These are phyloP conservation scores for Cyberlindnera subsufficiens DNA, from an alignment of 805 yeast species.

Conservation along the genomic window DNA sequence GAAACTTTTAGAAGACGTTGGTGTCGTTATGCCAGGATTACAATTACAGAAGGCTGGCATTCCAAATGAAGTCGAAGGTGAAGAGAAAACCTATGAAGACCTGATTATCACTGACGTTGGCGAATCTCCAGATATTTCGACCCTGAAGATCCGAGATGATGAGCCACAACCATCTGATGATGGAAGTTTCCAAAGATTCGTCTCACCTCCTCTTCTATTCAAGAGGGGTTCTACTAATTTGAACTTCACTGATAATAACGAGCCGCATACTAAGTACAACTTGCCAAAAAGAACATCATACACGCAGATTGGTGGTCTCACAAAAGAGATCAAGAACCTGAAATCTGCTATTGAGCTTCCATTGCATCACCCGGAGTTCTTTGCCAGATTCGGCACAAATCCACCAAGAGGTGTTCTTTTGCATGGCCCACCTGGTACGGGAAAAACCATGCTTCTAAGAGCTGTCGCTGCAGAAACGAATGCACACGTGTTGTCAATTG, in stretches of 20 bases:
- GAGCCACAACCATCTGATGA: constrained; percentile 8
- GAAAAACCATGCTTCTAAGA: constrained; percentile 82
- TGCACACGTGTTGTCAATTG: constrained; percentile 81
- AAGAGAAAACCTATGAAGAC: constrained; percentile 13
- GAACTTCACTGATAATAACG: constrained; percentile 17
- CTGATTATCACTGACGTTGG: constrained; percentile 23
- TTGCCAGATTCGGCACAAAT: constrained; percentile 76
- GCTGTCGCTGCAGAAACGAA: constrained; percentile 74
- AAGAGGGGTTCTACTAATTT: constrained; percentile 29
- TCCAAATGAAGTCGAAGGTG: constrained; percentile 13
- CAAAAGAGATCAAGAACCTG: constrained; percentile 52
- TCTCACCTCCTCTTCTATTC: constrained; percentile 45
- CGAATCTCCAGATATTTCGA: constrained; percentile 33
- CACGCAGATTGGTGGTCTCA: constrained; percentile 71
- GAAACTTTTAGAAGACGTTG: constrained; percentile 45
- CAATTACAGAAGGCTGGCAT: constrained; percentile 22
- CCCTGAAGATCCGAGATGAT: constrained; percentile 27
- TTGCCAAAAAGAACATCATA: constrained; percentile 42
- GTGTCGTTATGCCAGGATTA: constrained; percentile 57
- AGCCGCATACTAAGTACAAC: constrained; percentile 33
- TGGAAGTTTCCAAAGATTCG: constrained; percentile 18
- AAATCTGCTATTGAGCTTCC: constrained; percentile 75
- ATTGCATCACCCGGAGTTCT: constrained; percentile 66
- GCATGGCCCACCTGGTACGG: constrained; percentile 98
- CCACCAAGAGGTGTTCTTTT: constrained; percentile 93